These are phyloP conservation scores for Aspergillus ustus DNA, from an alignment of 2,329 filamentous ascomycete species.

Conservation along the genomic window DNA sequence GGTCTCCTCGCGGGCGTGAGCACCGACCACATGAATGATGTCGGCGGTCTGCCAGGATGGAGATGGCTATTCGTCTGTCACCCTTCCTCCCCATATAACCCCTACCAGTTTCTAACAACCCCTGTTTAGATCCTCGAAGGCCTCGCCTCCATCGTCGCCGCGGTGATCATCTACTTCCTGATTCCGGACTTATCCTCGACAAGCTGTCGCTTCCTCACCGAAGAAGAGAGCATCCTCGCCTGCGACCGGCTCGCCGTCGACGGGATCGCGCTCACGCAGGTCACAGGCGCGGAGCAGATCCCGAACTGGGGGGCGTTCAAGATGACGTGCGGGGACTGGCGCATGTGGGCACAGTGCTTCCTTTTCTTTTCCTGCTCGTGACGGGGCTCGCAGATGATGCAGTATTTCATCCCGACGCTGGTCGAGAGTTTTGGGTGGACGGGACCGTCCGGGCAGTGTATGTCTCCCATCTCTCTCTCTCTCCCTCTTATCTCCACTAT, in stretches of 20 bases:
- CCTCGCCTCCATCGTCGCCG: conserved; percentile 20
- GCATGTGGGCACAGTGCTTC: conserved; percentile 28
- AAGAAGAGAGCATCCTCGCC: conserved; percentile 27
- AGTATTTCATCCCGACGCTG: conserved; percentile 40
- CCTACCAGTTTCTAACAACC: background rate
- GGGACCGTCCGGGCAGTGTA: conserved; percentile 8
- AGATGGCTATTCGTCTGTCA: conserved; percentile 7
- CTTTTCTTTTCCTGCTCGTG: conserved; percentile 35
- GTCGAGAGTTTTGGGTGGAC: conserved; percentile 37
- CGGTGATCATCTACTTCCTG: conserved; percentile 27
- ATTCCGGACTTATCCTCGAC: conserved; percentile 28
- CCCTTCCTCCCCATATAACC: background rate
- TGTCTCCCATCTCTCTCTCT: background rate
- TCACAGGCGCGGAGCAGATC: conserved; percentile 17
- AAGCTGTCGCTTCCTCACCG: conserved; percentile 19
- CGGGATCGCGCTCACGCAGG: conserved; percentile 28
- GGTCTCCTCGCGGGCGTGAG: conserved; percentile 8
- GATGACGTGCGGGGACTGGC: conserved; percentile 26
- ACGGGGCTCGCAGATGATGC: conserved; percentile 36
- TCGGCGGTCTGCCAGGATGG: conserved; percentile 1
- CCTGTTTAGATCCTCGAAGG: conserved; percentile 18
- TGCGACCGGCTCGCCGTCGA: conserved; percentile 29
- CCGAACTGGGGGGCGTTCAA: conserved; percentile 32
- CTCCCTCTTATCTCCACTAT: too few relatives aligned
- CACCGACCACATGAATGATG: conserved; percentile 8